Evolutionary conservation across 176 grass and related monocot genomes (phyloP), one percentile per base, ranked within the genome.

Genomic region (Cenchrus fungigraminus): DNA sequence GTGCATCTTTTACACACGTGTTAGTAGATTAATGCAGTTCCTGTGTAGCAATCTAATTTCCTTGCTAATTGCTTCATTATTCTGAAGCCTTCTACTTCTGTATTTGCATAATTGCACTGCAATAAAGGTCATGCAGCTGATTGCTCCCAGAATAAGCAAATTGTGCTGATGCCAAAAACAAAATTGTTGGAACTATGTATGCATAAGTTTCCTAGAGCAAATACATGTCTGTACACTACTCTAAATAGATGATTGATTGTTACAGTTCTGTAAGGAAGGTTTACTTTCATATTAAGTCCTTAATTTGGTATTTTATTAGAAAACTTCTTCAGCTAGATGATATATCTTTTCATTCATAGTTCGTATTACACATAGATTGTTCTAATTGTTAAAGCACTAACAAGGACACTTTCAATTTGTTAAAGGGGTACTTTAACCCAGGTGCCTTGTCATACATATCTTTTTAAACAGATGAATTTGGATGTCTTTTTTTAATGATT

Each of bases 401-500:
- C 1, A 50, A 49, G 4, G 5, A 20, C 4, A 25, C 44, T 13
- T 44, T 69, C 40, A 8, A 44, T 4, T 4, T 49, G 19, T 1
- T 22, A 16, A 6, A 77, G 37, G 61, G 6, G 42, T 57, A 20
- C 52, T 76, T n/a, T 12, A 58, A n/a, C 0, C 34, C 4, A 42
- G 74, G 40, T 40, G 15, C 8, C 29, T 20, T 54, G 12, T 74
- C 3, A 15, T 77, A 7, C 3, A 15, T 77, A 7, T 78, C 9
- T 71, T 45, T 60, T 71, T 5, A 29, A 71, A 71, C 6, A 59
- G 71, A 82, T 58, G n/a, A 60, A 80, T 67, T 55, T 74, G 42
- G 3, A 31, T 32, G n/a, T 47, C 20, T 84, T 10, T 51, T 58
- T 58, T 65, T 28, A 49, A 69, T 34, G 22, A 37, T 17, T 46